Evolutionary conservation across 345 rosid genomes (phyloP).

Genomic region (Anastatica hierochuntica): DNA sequence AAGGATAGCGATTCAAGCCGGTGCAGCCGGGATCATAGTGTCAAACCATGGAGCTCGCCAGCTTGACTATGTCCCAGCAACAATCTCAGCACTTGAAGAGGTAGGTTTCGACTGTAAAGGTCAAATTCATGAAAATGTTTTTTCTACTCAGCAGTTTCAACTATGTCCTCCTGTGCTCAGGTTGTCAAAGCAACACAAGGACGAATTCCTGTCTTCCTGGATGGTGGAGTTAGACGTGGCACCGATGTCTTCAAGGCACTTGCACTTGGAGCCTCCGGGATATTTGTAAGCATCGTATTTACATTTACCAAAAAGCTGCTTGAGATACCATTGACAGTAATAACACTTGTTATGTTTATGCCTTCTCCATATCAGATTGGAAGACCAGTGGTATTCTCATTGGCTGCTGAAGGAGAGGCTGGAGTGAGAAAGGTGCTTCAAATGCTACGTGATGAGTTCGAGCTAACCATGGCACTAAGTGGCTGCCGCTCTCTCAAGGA

Average conservation of each 20-base stretch:
- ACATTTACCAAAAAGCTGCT: neutral
- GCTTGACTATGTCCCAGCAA: conserved; percentile 70
- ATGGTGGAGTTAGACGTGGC: conserved; percentile 94
- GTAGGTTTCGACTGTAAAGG: conserved; percentile 17
- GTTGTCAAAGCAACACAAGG: conserved; percentile 88
- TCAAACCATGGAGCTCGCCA: conserved; percentile 96
- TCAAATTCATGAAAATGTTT: neutral
- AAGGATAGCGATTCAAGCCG: conserved; percentile 54
- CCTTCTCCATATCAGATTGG: conserved; percentile 50
- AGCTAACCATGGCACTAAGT: conserved; percentile 83
- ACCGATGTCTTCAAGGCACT: conserved; percentile 92
- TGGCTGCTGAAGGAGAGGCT: conserved; percentile 82
- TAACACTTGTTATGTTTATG: neutral
- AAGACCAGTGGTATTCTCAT: conserved; percentile 74
- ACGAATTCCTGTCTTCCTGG: conserved; percentile 74
- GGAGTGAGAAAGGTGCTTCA: conserved; percentile 69
- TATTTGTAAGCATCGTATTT: conserved; percentile 49
- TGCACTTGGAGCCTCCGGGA: conserved; percentile 88
- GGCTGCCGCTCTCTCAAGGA: conserved; percentile 82
- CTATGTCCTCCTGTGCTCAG: conserved; percentile 22
- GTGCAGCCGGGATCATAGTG: conserved; percentile 85
- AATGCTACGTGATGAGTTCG: conserved; percentile 81
- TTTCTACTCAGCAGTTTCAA: neutral
- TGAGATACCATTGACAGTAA: neutral
- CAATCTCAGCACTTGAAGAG: conserved; percentile 89